phyloP scores from a whole-genome alignment of 176 grass and related monocot species.

The Eragrostis nindensis region DNA sequence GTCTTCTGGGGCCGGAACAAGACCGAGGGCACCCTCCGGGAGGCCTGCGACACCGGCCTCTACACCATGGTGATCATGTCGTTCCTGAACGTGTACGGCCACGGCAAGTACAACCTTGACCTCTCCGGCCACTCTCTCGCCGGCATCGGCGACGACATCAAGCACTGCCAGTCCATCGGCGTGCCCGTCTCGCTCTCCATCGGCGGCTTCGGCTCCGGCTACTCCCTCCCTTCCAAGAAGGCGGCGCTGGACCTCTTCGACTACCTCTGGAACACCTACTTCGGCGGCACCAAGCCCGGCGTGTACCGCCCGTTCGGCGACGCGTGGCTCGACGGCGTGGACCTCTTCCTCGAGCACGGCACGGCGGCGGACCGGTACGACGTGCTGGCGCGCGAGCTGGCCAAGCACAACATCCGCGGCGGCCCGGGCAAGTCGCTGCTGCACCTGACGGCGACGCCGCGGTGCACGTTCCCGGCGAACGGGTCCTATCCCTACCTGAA shows the following conservation, averaged over 20 bases:
- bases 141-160: conserved; percentile 32
- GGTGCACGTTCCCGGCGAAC: conserved; percentile 25
- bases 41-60: conserved; percentile 27
- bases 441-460: conserved; percentile 43
- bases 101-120: conserved; percentile 4
- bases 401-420: conserved; percentile 36
- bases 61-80: conserved; percentile 33
- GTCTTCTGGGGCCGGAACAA: conserved; percentile 43
- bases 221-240: not conserved
- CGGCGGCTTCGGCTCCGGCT: conserved; percentile 25
- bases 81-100: conserved; percentile 29
- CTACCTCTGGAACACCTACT: conserved; percentile 21
- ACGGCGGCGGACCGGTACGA: conserved; percentile 4
- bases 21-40: conserved; percentile 2
- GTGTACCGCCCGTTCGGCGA: conserved; percentile 20
- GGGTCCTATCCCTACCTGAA: not conserved
- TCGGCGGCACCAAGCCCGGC: not conserved
- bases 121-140: conserved; percentile 14
- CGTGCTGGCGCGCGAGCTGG: conserved; percentile 36
- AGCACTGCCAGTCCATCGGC: conserved; percentile 19
- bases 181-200: not conserved
- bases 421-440: conserved; percentile 26
- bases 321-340: conserved; percentile 26
- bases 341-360: conserved; percentile 26
- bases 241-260: conserved; percentile 22